Conservation (phyloP, 148 eudicot species). For the Fagopyrum tataricum region DNA sequence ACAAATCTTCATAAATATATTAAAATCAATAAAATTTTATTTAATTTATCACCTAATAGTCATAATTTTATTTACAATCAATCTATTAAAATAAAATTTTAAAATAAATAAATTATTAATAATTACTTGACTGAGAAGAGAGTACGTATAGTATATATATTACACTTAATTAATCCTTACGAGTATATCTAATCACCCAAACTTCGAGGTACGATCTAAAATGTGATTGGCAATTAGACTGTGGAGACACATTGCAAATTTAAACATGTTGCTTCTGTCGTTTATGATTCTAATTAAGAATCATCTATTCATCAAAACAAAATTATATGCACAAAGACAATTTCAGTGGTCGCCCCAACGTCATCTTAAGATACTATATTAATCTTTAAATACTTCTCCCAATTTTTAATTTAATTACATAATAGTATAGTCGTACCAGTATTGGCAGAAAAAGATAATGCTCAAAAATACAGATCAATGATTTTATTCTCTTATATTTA, state of each 20-base stretch:
- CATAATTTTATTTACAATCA: too few species aligned
- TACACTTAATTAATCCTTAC: not conserved
- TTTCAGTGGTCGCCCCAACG: not conserved
- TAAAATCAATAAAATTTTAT: too few species aligned
- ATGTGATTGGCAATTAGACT: not conserved
- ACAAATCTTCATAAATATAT: too few species aligned
- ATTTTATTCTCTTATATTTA: too few species aligned
- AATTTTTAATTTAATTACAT: not conserved
- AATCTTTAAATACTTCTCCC: not conserved
- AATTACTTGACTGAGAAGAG: too few species aligned
- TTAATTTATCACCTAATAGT: too few species aligned
- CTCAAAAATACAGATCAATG: too few species aligned
- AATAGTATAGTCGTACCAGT: not conserved
- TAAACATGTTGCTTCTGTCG: not conserved
- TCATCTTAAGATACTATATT: not conserved
- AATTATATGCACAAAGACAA: not conserved
- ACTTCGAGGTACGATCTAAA: not conserved
- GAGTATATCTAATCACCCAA: not conserved
- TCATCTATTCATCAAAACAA: not conserved
- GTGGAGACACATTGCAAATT: slow-evolving; percentile 4
- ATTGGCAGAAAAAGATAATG: not conserved
- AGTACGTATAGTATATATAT: too few species aligned
- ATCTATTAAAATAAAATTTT: too few species aligned
- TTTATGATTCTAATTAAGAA: not conserved
- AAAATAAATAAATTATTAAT: too few species aligned